Evolutionary conservation across 2,329 filamentous ascomycete species (phyloP).

Genomic region (Nemania diffusa): DNA sequence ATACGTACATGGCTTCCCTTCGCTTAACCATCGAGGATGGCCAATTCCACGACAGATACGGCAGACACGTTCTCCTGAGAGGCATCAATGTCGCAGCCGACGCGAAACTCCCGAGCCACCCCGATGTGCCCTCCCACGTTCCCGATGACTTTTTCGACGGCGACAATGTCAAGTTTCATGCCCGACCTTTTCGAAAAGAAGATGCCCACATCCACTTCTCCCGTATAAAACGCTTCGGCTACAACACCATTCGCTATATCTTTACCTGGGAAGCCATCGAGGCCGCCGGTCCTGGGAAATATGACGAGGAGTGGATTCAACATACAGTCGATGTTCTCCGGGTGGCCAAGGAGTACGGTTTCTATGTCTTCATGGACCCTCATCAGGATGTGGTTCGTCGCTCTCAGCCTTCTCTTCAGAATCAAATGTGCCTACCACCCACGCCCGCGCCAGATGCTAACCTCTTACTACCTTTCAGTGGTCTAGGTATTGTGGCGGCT

Average conservation of each 20-base stretch:
- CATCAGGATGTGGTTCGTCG: constrained; percentile 91
- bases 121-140: constrained; percentile 83
- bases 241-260: constrained; percentile 95
- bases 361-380: constrained; percentile 98
- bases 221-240: constrained; percentile 86
- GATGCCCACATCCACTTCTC: constrained; percentile 90
- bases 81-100: constrained; percentile 96
- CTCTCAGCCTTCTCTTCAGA: neutral
- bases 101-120: constrained; percentile 85
- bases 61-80: constrained; percentile 86
- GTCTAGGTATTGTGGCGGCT: constrained; percentile 94
- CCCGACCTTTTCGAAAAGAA: constrained; percentile 82
- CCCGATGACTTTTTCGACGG: constrained; percentile 87
- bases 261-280: constrained; percentile 99
- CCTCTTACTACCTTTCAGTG: constrained; percentile 63
- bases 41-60: constrained; percentile 82
- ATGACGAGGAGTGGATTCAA: constrained; percentile 92
- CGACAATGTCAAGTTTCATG: constrained; percentile 89
- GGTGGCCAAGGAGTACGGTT: constrained; percentile 87
- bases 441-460: constrained; percentile 43
- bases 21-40: constrained; percentile 86
- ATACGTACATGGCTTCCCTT: constrained; percentile 72
- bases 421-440: neutral
- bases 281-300: constrained; percentile 86
- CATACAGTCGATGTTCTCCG: constrained; percentile 89